Percentiles rank a stretch among this genome's conserved stretches.
Conservation (phyloP, 2,329 filamentous ascomycete species). For the Hymenoscyphus repandus region DNA sequence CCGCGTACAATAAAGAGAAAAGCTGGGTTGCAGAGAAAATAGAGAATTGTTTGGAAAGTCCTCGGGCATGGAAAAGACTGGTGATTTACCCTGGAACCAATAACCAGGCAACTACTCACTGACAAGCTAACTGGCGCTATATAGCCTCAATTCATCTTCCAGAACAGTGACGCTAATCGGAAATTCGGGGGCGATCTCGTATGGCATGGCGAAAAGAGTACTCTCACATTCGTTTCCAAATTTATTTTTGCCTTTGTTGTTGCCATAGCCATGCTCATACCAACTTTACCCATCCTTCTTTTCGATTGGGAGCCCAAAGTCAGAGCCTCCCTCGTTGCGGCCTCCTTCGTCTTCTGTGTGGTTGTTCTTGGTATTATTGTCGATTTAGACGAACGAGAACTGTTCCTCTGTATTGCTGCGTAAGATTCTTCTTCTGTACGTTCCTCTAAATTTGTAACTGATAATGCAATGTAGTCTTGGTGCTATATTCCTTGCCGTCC, state of each 20-base stretch:
- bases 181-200: neutral
- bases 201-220: neutral
- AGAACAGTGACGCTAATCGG: too few relatives aligned
- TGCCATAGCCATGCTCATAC: conserved; percentile 5
- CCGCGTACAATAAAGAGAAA: too few relatives aligned
- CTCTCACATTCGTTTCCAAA: neutral
- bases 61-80: too few relatives aligned
- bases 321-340: conserved; percentile 8
- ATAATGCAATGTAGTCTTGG: neutral
- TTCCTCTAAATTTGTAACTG: neutral
- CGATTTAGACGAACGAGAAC: conserved; percentile 7
- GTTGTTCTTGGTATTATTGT: conserved; percentile 4
- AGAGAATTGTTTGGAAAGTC: too few relatives aligned
- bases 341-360: neutral
- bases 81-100: too few relatives aligned
- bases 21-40: too few relatives aligned
- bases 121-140: too few relatives aligned
- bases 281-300: conserved; percentile 11
- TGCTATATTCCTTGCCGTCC: conserved; percentile 3
- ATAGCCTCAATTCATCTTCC: too few relatives aligned
- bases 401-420: conserved; percentile 13
- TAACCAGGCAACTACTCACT: too few relatives aligned
- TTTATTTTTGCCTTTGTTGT: neutral
- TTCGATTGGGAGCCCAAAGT: neutral
- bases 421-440: neutral